These are phyloP conservation scores for Saccharomyces mikatae DNA, from an alignment of 805 yeast genomes.

Conservation along the genomic window DNA sequence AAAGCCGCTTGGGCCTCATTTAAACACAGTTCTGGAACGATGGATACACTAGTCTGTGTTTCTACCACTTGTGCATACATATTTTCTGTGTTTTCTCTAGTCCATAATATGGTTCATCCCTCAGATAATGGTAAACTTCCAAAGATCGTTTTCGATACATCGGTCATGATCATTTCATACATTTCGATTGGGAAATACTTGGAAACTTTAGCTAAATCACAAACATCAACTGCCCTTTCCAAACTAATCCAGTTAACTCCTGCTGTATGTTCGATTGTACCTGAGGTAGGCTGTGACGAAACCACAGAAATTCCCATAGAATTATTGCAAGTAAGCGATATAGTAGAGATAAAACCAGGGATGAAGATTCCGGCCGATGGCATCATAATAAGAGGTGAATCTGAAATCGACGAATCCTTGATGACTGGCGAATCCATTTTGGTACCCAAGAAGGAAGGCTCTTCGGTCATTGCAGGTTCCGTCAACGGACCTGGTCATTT, in stretches of 20 bases:
- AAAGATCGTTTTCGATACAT: constrained; percentile 73
- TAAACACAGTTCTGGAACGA: constrained; percentile 65
- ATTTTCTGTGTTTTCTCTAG: constrained; percentile 62
- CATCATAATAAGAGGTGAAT: constrained; percentile 59
- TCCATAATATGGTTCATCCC: constrained; percentile 35
- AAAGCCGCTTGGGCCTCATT: constrained; percentile 57
- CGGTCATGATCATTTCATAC: constrained; percentile 75
- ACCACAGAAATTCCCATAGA: constrained; percentile 56
- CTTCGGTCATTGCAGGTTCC: constrained; percentile 79
- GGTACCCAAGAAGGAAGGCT: constrained; percentile 53
- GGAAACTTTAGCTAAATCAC: constrained; percentile 88
- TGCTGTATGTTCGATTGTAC: constrained; percentile 57
- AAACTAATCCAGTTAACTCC: constrained; percentile 76
- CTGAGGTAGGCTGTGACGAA: constrained; percentile 27
- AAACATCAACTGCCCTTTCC: constrained; percentile 83
- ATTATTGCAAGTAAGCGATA: constrained; percentile 67
- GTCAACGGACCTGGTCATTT: constrained; percentile 72
- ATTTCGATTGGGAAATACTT: constrained; percentile 86
- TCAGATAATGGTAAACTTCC: constrained; percentile 39
- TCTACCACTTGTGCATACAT: constrained; percentile 73
- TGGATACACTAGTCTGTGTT: constrained; percentile 84
- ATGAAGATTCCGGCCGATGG: constrained; percentile 92
- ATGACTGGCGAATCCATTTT: constrained; percentile 89
- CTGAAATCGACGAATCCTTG: constrained; percentile 83
- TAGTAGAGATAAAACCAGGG: constrained; percentile 76